Evolutionary conservation across 345 rosid species (phyloP), one percentile per base, ranked within the genome.

Genomic region (Turnera subulata): DNA sequence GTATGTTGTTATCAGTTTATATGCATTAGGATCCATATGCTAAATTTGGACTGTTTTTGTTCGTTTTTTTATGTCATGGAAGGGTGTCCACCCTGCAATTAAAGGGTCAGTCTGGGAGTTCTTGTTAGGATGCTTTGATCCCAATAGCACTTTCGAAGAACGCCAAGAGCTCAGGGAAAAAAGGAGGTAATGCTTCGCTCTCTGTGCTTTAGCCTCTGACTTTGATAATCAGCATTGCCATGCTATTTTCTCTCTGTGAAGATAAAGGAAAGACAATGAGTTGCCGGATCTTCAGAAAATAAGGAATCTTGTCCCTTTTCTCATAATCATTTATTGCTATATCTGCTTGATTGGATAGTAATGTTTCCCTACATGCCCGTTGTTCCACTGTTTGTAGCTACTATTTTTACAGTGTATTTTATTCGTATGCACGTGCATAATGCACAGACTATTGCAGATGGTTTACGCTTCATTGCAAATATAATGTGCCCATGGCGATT

Each of bases 81-180:
- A 92, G 99, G 99, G 99, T 43, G 76, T 93, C 63, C 99, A 89
- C 73, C 99, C 99, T 33, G 77, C 91, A n/a, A 79, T 93, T 72
- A 89, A 84, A 78, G 96, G 91, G 44, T 70, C 68, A 46, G 97
- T 85, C 33, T 93, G 96, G 97, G 99, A 93, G 82, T 89, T 89
- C 73, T 56, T 93, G 69, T 68, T 93, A 69, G 99, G 99, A 39
- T 89, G 97, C 68, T 93, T 69, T 62, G 96, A 89, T 83, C 99
- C 99, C 23, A 82, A 80, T 77, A 92, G 96, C 73, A 86, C 83
- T 39, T 79, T 75, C 53, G 88, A 89, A 35, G 88, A 89, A 62
- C 73, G 94, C 69, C 78, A 67, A 76, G 76, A 69, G 55, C 71
- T 86, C 49, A 76, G 94, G 78, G 77, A 73, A 59, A 56, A 38